Percentiles rank a stretch among this genome's conserved stretches.
Conservation (phyloP, 371 early-diverging fungal species). For the Cokeromyces recurvatus region DNA sequence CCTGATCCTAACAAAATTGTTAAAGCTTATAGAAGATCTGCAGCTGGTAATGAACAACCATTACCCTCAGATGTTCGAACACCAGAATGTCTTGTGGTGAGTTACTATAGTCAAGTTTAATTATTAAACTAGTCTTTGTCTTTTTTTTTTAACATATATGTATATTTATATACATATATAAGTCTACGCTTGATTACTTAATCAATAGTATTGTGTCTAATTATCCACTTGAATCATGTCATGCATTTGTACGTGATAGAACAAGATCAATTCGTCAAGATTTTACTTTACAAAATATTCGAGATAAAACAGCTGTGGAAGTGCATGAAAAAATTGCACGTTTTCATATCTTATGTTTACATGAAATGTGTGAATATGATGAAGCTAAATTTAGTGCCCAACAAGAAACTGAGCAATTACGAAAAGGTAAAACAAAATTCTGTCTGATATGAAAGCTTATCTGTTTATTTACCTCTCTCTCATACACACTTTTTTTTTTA, state of each 20-base stretch:
- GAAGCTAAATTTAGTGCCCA: conserved; percentile 63
- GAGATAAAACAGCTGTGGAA: conserved; percentile 60
- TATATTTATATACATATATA: neutral
- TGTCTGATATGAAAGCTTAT: too few species aligned
- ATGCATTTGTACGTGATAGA: conserved; percentile 87
- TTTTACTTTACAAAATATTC: conserved; percentile 80
- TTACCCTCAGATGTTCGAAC: conserved; percentile 91
- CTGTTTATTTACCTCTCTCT: neutral
- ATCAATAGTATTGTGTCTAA: conserved; percentile 55
- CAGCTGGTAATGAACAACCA: conserved; percentile 85
- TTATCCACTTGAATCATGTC: conserved; percentile 58
- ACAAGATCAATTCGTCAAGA: conserved; percentile 87
- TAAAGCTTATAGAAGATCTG: conserved; percentile 82
- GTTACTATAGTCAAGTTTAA: conserved; percentile 9
- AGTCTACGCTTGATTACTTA: conserved; percentile 78
- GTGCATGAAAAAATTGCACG: conserved; percentile 86
- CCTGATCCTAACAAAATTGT: conserved; percentile 68
- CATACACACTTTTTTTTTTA: neutral
- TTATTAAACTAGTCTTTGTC: neutral
- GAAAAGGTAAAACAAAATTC: conserved; percentile 58
- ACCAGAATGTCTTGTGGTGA: conserved; percentile 62
- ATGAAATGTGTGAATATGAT: conserved; percentile 66
- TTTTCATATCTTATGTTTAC: conserved; percentile 80
- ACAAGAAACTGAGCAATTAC: conserved; percentile 85
- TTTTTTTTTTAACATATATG: neutral